These are phyloP conservation scores for Cyclocybe cylindracea DNA, from an alignment of 768 basidiomycete genomes.

Conservation along the genomic window DNA sequence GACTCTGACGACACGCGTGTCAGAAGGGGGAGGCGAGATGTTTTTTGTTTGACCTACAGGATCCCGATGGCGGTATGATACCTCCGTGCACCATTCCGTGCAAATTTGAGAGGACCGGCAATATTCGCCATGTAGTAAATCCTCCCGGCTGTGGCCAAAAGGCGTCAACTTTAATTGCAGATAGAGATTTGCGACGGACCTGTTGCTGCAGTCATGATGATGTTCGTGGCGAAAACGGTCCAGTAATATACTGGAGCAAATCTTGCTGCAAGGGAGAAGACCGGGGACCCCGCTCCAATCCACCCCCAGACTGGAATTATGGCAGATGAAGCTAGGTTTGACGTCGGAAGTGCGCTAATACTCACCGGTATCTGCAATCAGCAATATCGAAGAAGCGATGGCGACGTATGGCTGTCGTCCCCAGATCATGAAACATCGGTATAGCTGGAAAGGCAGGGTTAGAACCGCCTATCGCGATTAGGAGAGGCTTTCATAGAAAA, in stretches of 20 bases:
- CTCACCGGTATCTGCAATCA: slow-evolving; percentile 6
- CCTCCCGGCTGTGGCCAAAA: neutral
- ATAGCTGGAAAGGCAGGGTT: neutral
- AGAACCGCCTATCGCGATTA: neutral
- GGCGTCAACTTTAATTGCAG: neutral
- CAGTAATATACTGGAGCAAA: slow-evolving; percentile 7
- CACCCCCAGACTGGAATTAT: slow-evolving; percentile 2
- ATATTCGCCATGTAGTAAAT: neutral
- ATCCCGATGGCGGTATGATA: slow-evolving; percentile 5
- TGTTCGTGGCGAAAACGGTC: neutral
- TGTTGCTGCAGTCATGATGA: neutral
- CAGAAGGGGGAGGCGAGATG: too few species aligned
- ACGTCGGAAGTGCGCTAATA: neutral
- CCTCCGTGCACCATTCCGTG: neutral
- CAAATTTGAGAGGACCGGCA: neutral
- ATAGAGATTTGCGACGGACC: neutral
- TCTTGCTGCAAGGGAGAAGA: neutral
- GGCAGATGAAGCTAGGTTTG: neutral
- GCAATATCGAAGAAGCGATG: neutral
- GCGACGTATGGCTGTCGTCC: slow-evolving; percentile 2
- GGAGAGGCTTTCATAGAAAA: too few species aligned
- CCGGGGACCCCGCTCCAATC: slow-evolving; percentile 8
- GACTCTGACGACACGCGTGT: neutral
- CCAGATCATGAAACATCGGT: slow-evolving; percentile 8
- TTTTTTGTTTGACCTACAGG: neutral